These are phyloP conservation scores for Pythium myriotylum DNA, from an alignment of 352 stramenopile species.

Conservation along the genomic window DNA sequence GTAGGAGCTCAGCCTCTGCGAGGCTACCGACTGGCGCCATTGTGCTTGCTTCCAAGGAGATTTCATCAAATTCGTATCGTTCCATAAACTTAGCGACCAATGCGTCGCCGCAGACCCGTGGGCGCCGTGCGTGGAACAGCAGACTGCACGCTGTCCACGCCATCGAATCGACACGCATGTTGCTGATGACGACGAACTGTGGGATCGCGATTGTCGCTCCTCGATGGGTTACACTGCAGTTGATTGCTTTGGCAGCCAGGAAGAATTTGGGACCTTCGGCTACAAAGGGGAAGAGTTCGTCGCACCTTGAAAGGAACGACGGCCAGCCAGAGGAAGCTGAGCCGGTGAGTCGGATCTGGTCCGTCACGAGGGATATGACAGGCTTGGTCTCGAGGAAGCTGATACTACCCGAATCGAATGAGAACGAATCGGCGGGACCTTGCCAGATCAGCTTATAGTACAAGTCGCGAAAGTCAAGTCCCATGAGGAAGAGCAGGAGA, in stretches of 20 bases:
- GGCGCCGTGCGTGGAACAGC: constrained; percentile 8
- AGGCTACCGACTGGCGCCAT: constrained; percentile 8
- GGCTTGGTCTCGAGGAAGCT: constrained; percentile 9
- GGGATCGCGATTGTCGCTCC: neutral
- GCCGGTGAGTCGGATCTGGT: neutral
- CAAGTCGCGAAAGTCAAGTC: constrained; percentile 19
- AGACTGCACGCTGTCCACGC: constrained; percentile 9
- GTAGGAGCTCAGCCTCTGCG: constrained; percentile 14
- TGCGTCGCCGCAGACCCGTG: constrained; percentile 3
- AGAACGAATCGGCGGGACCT: constrained; percentile 14
- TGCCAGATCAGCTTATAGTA: constrained; percentile 13
- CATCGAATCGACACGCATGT: constrained; percentile 12
- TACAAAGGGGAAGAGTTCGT: constrained; percentile 4
- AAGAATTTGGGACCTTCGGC: constrained; percentile 13
- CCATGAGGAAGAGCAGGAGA: constrained; percentile 13
- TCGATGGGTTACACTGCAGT: constrained; percentile 2
- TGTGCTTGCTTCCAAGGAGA: neutral
- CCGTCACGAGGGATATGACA: constrained; percentile 7
- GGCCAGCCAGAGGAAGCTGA: constrained; percentile 10
- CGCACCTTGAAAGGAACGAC: constrained; percentile 12
- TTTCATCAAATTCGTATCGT: constrained; percentile 11
- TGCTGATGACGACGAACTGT: constrained; percentile 11
- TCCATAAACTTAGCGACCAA: constrained; percentile 18
- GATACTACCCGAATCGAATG: constrained; percentile 10
- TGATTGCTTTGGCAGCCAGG: constrained; percentile 1